Base-by-base conservation (phyloP, 192 early-diverging fungal species). In the Backusella luteola region DNA sequence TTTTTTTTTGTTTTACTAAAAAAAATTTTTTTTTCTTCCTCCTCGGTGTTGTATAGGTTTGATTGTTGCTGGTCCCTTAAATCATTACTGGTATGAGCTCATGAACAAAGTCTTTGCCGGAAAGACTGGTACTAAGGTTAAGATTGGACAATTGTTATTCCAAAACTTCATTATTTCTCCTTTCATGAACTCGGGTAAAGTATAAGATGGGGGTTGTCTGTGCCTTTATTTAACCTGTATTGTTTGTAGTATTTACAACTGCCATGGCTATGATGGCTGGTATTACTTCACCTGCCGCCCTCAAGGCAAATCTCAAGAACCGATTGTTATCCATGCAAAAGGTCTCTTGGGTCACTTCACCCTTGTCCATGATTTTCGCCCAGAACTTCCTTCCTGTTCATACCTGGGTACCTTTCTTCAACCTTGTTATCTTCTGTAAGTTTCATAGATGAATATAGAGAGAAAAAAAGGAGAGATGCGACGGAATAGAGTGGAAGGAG, bases 371-470 rank as follows among this genome's bases (percentile, higher is more conserved):
- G 87, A 85, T 89, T 34, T 85, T 94, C 79, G 94, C 96, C 21
- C 90, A 92, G 85, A 90, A 89, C 81, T 91, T 90, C 76, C 79
- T 97, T 66, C 87, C 85, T 19, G 93, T 90, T 17, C 85, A 89
- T 44, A 81, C 91, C 67, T 97, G 94, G 94, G 88, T 94, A 19
- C 96, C 96, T n/a, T 97, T 96, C 88, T 97, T 96, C 86, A 95
- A 96, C 86, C 35, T 91, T 34, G 85, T 97, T 46, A 90, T 89
- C 29, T 96, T 96, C 76, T 81, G 81, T 83, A 83, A 79, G 76
- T 82, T 36, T 17, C 9, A 8, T 52, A 34, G 21, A 19, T 35
- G 26, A 35, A 77, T 4, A 39, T 4, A 34, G 14, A 34, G 17
- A 35, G 14, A 17, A 19, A 6, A 23, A 23, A 6, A 3, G 26